phyloP scores from a whole-genome alignment of 1,284 basidiomycete species.

The Irpex sp. region DNA sequence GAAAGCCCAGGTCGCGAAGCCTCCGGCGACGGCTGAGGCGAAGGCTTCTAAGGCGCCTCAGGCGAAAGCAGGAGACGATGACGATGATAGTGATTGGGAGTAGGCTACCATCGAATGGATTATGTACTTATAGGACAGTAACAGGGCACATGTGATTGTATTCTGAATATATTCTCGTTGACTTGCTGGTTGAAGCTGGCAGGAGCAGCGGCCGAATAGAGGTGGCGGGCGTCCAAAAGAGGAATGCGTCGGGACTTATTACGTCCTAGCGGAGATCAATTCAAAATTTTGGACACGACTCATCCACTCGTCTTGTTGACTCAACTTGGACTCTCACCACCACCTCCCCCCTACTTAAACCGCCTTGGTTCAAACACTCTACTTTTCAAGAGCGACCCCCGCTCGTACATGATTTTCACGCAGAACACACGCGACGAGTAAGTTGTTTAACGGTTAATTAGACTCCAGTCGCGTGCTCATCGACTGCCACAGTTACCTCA shows the following conservation, averaged over 20 bases:
- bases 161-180: neutral
- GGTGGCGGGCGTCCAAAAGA: neutral
- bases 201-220: neutral
- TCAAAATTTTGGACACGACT: constrained; percentile 7
- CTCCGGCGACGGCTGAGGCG: constrained; percentile 1
- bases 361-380: neutral
- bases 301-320: constrained; percentile 4
- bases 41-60: constrained; percentile 8
- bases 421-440: constrained; percentile 84
- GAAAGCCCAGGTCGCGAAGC: constrained; percentile 8
- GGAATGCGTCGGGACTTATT: neutral
- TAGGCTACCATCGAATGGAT: constrained; percentile 22
- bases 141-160: neutral
- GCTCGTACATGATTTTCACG: constrained; percentile 77
- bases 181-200: neutral
- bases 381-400: constrained; percentile 24
- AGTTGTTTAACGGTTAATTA: constrained; percentile 23
- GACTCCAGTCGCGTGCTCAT: neutral
- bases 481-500: constrained; percentile 60
- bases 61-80: constrained; percentile 30
- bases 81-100: constrained; percentile 70
- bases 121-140: neutral
- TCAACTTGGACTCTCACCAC: constrained; percentile 11
- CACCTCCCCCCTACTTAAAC: constrained; percentile 7
- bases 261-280: neutral